Evolutionary conservation across 139 green algal genomes (phyloP).

Genomic region (Pycnococcus provasolii): DNA sequence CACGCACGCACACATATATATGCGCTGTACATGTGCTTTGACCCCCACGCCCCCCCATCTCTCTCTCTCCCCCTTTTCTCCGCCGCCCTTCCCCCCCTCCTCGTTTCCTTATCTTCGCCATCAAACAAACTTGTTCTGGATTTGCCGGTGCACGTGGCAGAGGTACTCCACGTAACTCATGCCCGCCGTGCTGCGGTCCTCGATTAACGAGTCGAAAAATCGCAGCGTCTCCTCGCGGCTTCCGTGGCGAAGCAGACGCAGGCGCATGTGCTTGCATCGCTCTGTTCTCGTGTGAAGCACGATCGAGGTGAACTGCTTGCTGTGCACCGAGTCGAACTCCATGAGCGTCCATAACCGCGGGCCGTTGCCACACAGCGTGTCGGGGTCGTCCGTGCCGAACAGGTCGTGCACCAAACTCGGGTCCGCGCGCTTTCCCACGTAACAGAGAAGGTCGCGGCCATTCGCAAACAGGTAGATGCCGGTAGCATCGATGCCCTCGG

Average conservation of each 20-base stretch:
- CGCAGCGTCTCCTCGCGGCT: slow-evolving; percentile 45
- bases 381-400: slow-evolving; percentile 43
- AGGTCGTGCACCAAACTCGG: slow-evolving; percentile 40
- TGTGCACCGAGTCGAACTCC: slow-evolving; percentile 16
- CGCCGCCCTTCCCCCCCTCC: too few relatives aligned
- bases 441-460: slow-evolving; percentile 71
- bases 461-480: slow-evolving; percentile 86
- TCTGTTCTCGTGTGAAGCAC: slow-evolving; percentile 35
- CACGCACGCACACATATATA: too few relatives aligned
- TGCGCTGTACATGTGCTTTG: too few relatives aligned
- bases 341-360: slow-evolving; percentile 16
- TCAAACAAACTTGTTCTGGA: slow-evolving; percentile 21
- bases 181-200: slow-evolving; percentile 52
- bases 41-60: too few relatives aligned
- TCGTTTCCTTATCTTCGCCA: neutral
- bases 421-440: slow-evolving; percentile 53
- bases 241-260: slow-evolving; percentile 47
- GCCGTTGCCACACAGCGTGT: slow-evolving; percentile 13
- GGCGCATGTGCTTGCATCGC: slow-evolving; percentile 20
- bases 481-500: slow-evolving; percentile 45
- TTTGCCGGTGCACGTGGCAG: slow-evolving; percentile 44
- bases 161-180: slow-evolving; percentile 63
- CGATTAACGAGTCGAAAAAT: slow-evolving; percentile 67
- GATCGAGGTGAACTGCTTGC: slow-evolving; percentile 18
- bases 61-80: too few relatives aligned